A percentile compares a stretch with the other conserved stretches of the same genome.
phyloP scores from a whole-genome alignment of 108 stramenopile species.

The Nitzschia palea region DNA sequence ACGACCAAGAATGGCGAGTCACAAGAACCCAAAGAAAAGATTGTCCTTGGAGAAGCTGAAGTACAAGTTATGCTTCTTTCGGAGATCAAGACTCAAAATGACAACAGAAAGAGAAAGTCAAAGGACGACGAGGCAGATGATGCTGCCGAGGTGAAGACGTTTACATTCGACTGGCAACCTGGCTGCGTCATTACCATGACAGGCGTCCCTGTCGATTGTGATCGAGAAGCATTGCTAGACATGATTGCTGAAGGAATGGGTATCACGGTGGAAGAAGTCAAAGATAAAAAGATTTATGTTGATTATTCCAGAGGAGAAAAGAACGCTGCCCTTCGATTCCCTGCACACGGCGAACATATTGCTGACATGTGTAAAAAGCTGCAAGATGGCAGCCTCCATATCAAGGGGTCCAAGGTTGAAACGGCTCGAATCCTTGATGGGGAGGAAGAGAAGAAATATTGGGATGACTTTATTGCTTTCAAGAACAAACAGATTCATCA shows the following conservation, averaged over 20 bases:
- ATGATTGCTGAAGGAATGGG: slow-evolving; percentile 55
- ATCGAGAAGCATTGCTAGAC: slow-evolving; percentile 76
- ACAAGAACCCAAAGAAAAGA: slow-evolving; percentile 38
- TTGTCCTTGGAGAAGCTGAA: slow-evolving; percentile 33
- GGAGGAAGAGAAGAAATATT: slow-evolving; percentile 87
- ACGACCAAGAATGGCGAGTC: slow-evolving; percentile 41
- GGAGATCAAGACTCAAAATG: slow-evolving; percentile 40
- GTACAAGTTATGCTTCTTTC: slow-evolving; percentile 35
- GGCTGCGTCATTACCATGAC: slow-evolving; percentile 77
- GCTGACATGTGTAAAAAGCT: slow-evolving; percentile 59
- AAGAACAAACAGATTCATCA: slow-evolving; percentile 68
- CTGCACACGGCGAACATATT: slow-evolving; percentile 51
- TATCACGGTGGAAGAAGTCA: slow-evolving; percentile 56
- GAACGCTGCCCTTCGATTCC: slow-evolving; percentile 74
- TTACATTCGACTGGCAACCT: slow-evolving; percentile 74
- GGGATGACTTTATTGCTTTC: slow-evolving; percentile 71
- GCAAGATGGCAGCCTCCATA: slow-evolving; percentile 55
- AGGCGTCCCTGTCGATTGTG: slow-evolving; percentile 66
- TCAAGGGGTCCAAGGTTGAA: slow-evolving; percentile 64
- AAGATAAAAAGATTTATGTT: slow-evolving; percentile 75
- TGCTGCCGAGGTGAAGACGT: slow-evolving; percentile 31
- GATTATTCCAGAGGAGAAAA: slow-evolving; percentile 78
- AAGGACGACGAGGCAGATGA: slow-evolving; percentile 22
- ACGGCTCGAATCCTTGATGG: slow-evolving; percentile 70
- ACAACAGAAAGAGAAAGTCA: slow-evolving; percentile 22